These are phyloP conservation scores for Knoxdaviesia capensis DNA, from an alignment of 2,329 filamentous ascomycete species.

Conservation along the genomic window DNA sequence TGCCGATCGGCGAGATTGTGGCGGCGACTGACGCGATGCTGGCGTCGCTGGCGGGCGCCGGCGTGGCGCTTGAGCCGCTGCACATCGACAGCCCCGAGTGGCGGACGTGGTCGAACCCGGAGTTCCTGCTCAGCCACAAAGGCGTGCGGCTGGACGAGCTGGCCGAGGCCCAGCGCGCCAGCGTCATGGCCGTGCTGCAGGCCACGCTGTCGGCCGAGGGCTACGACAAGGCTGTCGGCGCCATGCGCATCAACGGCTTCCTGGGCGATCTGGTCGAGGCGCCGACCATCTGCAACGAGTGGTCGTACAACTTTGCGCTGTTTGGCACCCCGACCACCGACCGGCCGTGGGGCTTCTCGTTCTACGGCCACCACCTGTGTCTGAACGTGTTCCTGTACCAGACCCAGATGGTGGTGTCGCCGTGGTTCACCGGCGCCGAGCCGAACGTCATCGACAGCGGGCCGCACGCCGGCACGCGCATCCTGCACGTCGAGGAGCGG, in stretches of 20 bases:
- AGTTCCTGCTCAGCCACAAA: constrained; percentile 49
- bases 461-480: constrained; percentile 39
- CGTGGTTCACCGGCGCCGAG: constrained; percentile 65
- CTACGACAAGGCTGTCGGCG: constrained; percentile 46
- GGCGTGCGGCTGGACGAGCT: constrained; percentile 50
- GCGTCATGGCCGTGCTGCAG: constrained; percentile 34
- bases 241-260: constrained; percentile 60
- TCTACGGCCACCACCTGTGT: constrained; percentile 66
- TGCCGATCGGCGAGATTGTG: constrained; percentile 38
- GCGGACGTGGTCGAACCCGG: constrained; percentile 52
- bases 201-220: constrained; percentile 46
- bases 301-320: constrained; percentile 56
- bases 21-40: constrained; percentile 25
- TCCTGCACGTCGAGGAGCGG: constrained; percentile 42
- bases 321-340: constrained; percentile 41
- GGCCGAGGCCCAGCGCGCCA: constrained; percentile 17
- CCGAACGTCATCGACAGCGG: constrained; percentile 55
- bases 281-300: constrained; percentile 47
- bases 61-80: constrained; percentile 17
- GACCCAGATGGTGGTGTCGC: constrained; percentile 45
- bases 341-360: constrained; percentile 48
- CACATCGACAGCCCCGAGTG: constrained; percentile 52
- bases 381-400: constrained; percentile 49
- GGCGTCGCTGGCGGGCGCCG: constrained; percentile 15
- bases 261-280: constrained; percentile 46